Base-by-base conservation (phyloP, 805 yeast genomes). In the Kluyveromyces nonfermentans region DNA sequence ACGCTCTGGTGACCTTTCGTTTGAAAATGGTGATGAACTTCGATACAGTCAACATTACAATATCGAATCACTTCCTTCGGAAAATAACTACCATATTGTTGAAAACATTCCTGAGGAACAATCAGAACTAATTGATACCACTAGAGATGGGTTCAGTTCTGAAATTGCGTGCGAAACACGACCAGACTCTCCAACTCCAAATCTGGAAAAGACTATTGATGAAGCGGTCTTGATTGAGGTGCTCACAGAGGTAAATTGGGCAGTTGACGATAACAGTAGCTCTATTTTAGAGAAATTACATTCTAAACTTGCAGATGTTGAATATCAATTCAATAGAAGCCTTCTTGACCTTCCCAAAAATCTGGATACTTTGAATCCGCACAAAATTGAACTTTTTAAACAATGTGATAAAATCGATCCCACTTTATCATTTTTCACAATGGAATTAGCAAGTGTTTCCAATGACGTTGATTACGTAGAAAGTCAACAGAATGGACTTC, bases 201-300 rank as follows among this genome's bases (percentile, higher is more conserved):
- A 53, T 14, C 46, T 62, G 3, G 62, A 65, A 1, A 68, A 72
- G 25, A 82, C 79, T 17, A 47, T 57, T 18, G 55, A 54, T 12
- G 57, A 56, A 41, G 61, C 60, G 44, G 59, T 52, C 9, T 38
- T 62, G 20, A 38, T 55, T 40, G 94, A 85, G 47, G 61, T 86
- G 12, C 73, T 89, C 45, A 85, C 82, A 22, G 90, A 85, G 48
- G 72, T 88, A 18, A 77, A 80, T 28, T 90, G 96, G 93, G 74
- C 74, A 22, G 73, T 80, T 1, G 64, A 70, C 5, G 95, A 84
- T 55, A 82, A 78, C 48, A 73, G 85, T 7, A 72, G 69, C 22
- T 68, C 72, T 0, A 62, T 89, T 21, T 71, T 82, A 30, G 70
- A 68, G 33, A 79, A 77, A 54, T 69, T 90, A 40, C 62, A 71